Evolutionary conservation across 192 early-diverging fungal species (phyloP).

Genomic region (Backusella circina): DNA sequence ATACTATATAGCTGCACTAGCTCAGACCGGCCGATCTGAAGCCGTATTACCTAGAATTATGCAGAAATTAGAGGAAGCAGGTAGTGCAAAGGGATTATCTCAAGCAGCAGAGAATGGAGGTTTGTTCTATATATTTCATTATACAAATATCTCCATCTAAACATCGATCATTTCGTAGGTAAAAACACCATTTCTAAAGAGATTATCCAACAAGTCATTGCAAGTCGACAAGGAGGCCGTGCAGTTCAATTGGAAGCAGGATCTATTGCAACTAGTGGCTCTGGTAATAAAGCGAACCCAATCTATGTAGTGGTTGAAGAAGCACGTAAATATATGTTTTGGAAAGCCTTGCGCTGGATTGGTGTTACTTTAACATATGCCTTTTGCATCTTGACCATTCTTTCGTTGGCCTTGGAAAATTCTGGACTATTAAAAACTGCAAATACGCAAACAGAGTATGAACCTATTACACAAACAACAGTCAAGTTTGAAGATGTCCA

Average conservation of each 20-base stretch:
- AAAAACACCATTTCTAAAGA: constrained; percentile 11
- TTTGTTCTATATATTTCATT: neutral
- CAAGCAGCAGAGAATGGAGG: constrained; percentile 2
- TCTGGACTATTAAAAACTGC: constrained; percentile 64
- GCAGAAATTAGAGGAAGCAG: constrained; percentile 43
- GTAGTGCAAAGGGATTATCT: constrained; percentile 3
- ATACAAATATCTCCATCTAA: too few species aligned
- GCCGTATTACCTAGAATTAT: constrained; percentile 52
- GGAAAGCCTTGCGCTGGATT: constrained; percentile 55
- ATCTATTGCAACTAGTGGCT: constrained; percentile 21
- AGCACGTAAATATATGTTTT: constrained; percentile 54
- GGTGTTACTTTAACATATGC: constrained; percentile 62
- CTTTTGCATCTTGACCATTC: constrained; percentile 67
- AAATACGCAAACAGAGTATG: constrained; percentile 54
- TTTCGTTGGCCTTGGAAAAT: constrained; percentile 67
- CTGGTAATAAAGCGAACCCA: constrained; percentile 55
- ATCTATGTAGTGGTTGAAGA: constrained; percentile 63
- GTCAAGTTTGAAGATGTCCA: constrained; percentile 94
- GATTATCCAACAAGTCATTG: constrained; percentile 24
- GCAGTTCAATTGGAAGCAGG: constrained; percentile 28
- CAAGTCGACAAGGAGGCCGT: constrained; percentile 25
- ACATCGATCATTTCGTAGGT: too few species aligned
- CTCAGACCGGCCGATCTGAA: constrained; percentile 47
- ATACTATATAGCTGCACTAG: constrained; percentile 50
- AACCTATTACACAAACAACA: constrained; percentile 51